These are phyloP conservation scores for Puccinellia tenuiflora DNA, from an alignment of 176 grass and related monocot genomes.

Conservation along the genomic window DNA sequence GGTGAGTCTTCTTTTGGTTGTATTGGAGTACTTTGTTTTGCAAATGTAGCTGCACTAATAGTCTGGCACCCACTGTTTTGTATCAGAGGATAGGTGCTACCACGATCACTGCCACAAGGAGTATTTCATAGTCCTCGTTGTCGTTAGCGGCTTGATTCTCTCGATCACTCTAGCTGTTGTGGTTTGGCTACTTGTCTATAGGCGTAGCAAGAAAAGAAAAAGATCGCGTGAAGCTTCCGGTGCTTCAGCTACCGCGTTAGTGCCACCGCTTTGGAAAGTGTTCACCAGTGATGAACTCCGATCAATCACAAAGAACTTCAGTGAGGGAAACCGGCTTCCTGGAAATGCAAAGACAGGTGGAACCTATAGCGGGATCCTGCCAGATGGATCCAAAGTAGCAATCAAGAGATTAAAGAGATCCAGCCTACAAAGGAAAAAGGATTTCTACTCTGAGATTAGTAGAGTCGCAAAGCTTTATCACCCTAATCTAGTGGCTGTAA, in stretches of 20 bases:
- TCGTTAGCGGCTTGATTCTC: slow-evolving; percentile 86
- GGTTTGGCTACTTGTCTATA: slow-evolving; percentile 83
- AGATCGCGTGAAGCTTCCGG: slow-evolving; percentile 65
- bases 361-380: slow-evolving; percentile 80
- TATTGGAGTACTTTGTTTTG: background rate
- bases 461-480: slow-evolving; percentile 94
- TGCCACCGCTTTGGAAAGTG: slow-evolving; percentile 81
- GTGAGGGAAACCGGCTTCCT: slow-evolving; percentile 88
- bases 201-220: slow-evolving; percentile 85
- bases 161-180: slow-evolving; percentile 65
- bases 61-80: background rate
- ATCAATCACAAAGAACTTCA: slow-evolving; percentile 97
- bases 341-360: slow-evolving; percentile 96
- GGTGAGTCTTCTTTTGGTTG: slow-evolving; percentile 33
- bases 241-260: slow-evolving; percentile 63
- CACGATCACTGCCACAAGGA: slow-evolving; percentile 64
- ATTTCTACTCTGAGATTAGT: slow-evolving; percentile 96
- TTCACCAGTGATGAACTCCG: slow-evolving; percentile 84
- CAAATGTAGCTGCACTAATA: background rate
- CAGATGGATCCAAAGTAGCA: slow-evolving; percentile 81
- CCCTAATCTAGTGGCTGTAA: slow-evolving; percentile 85
- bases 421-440: slow-evolving; percentile 89
- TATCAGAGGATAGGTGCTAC: slow-evolving; percentile 53
- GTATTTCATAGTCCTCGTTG: slow-evolving; percentile 67
- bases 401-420: slow-evolving; percentile 93